These are phyloP conservation scores for Sergeia podlipaevii DNA, from an alignment of 208 protist genomes.

Conservation along the genomic window DNA sequence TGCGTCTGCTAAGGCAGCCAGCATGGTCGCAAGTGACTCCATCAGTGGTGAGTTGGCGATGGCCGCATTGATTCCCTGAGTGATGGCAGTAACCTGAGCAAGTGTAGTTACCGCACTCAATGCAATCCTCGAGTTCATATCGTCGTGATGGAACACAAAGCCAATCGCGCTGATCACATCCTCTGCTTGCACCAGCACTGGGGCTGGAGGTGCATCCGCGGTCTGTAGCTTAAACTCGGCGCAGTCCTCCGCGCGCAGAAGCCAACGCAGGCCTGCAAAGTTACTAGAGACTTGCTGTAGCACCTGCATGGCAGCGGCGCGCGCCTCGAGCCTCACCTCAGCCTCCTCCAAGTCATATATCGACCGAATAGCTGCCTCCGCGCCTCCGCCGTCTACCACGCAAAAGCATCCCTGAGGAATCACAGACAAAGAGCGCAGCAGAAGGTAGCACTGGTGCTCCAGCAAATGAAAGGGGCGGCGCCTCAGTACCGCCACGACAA, in stretches of 20 bases:
- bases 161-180: conserved; percentile 19
- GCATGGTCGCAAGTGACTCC: conserved; percentile 6
- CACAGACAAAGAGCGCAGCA: conserved; percentile 70
- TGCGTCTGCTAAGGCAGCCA: not conserved
- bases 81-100: conserved; percentile 21
- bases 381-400: conserved; percentile 48
- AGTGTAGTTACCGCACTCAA: conserved; percentile 19
- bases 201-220: not conserved
- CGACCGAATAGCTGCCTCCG: conserved; percentile 32
- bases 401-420: conserved; percentile 73
- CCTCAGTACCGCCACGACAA: conserved; percentile 36
- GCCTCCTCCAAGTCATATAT: conserved; percentile 7
- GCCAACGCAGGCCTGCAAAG: conserved; percentile 63
- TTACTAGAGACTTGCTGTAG: conserved; percentile 54
- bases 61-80: conserved; percentile 1
- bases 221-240: conserved; percentile 30
- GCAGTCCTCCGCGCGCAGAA: conserved; percentile 44
- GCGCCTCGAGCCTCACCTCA: conserved; percentile 16
- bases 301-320: conserved; percentile 36
- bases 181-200: conserved; percentile 5
- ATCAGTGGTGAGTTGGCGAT: not conserved
- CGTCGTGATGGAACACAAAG: conserved; percentile 11
- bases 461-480: conserved; percentile 23
- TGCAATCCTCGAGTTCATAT: conserved; percentile 2
- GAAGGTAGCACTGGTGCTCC: conserved; percentile 50